Evolutionary conservation across 768 basidiomycete genomes (phyloP).

Genomic region (Serendipita indica): DNA sequence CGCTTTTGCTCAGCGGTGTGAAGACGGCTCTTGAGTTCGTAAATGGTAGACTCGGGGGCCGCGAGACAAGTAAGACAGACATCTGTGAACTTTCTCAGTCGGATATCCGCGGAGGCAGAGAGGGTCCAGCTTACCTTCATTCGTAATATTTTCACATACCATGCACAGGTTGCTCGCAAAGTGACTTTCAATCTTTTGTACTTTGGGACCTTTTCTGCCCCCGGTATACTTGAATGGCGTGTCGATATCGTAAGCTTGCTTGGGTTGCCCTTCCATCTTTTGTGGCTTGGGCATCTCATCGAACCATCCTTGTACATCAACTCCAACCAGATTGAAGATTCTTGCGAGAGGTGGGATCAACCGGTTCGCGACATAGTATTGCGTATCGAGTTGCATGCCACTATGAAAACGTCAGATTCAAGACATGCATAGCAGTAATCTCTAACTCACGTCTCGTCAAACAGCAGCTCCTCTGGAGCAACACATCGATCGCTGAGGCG

Average conservation of each 20-base stretch:
- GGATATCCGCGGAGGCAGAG: neutral
- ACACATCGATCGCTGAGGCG: slow-evolving; percentile 63
- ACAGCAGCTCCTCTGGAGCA: slow-evolving; percentile 47
- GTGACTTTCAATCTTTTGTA: neutral
- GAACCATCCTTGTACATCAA: slow-evolving; percentile 76
- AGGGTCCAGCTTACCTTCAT: neutral
- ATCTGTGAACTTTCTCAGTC: too few relatives aligned
- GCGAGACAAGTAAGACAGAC: slow-evolving; percentile 50
- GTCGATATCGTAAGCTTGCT: neutral
- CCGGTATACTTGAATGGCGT: neutral
- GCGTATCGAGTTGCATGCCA: slow-evolving; percentile 61
- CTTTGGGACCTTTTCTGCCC: neutral
- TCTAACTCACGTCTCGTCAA: slow-evolving; percentile 41
- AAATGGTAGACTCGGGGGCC: slow-evolving; percentile 38
- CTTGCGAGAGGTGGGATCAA: slow-evolving; percentile 83
- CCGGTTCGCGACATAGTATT: slow-evolving; percentile 76
- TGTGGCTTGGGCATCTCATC: slow-evolving; percentile 28
- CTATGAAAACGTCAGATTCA: slow-evolving; percentile 24
- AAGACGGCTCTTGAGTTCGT: slow-evolving; percentile 40
- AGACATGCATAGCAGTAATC: neutral
- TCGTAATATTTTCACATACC: neutral
- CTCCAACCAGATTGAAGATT: slow-evolving; percentile 82
- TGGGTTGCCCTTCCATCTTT: slow-evolving; percentile 9
- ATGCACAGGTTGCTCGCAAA: neutral
- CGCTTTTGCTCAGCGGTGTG: slow-evolving; percentile 41